phyloP scores from a whole-genome alignment of 345 rosid genomes.

The Erodium maritimum region DNA sequence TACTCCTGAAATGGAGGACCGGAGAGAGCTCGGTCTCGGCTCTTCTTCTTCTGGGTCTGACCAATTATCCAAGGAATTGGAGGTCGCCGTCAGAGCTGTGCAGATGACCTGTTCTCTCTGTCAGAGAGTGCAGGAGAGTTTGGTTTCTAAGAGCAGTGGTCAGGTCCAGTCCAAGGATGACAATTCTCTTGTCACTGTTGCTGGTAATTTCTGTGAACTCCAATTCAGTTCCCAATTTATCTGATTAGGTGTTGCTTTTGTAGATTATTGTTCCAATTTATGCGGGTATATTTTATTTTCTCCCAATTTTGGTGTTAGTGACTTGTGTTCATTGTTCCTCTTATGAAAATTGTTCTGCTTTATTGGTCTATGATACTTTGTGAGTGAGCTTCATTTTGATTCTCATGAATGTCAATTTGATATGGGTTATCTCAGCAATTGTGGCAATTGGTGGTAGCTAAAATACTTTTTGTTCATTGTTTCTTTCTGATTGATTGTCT shows the following conservation, averaged over 20 bases:
- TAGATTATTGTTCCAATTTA: neutral
- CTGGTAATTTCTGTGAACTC: slow-evolving; percentile 30
- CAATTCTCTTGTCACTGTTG: slow-evolving; percentile 86
- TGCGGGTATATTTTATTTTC: neutral
- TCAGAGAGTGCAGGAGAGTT: slow-evolving; percentile 53
- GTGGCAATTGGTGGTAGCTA: neutral
- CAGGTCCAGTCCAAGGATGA: slow-evolving; percentile 65
- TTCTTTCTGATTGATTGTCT: too few relatives aligned
- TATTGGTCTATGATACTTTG: neutral
- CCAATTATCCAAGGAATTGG: slow-evolving; percentile 41
- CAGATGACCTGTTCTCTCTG: slow-evolving; percentile 77
- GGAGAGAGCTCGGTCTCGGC: too few relatives aligned
- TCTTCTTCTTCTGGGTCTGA: neutral
- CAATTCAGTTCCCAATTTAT: neutral
- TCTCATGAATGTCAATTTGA: too few relatives aligned
- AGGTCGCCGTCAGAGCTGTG: slow-evolving; percentile 67
- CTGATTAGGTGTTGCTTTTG: neutral
- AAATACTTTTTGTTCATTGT: too few relatives aligned
- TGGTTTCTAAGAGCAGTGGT: slow-evolving; percentile 23
- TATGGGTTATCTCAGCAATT: neutral
- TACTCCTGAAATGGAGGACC: neutral
- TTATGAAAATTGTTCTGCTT: neutral
- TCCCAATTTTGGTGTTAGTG: neutral
- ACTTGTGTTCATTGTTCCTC: neutral
- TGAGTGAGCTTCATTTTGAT: neutral